phyloP scores from a whole-genome alignment of 2,329 filamentous ascomycete genomes.

The Bertia moriformis region DNA sequence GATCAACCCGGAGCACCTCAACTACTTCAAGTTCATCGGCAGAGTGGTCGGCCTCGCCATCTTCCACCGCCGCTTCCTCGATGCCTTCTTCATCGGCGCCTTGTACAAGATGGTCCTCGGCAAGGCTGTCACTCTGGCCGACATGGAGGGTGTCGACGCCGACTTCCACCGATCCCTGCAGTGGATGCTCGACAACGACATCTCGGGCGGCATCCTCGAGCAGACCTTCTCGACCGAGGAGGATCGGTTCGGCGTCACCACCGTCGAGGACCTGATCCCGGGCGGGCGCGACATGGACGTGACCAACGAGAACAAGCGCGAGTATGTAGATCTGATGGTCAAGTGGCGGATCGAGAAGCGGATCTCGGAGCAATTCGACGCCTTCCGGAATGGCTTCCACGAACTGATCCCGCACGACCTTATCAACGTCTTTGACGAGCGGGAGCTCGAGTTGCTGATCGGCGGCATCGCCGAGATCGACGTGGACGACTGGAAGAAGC shows the following conservation, averaged over 20 bases:
- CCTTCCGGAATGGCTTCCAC: slow-evolving; percentile 93
- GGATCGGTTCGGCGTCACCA: slow-evolving; percentile 87
- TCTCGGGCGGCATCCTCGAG: slow-evolving; percentile 78
- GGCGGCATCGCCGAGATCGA: slow-evolving; percentile 99
- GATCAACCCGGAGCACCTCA: slow-evolving; percentile 97
- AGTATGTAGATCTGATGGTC: slow-evolving; percentile 96
- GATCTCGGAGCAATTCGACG: slow-evolving; percentile 94
- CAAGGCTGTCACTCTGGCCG: slow-evolving; percentile 58
- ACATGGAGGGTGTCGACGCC: slow-evolving; percentile 98
- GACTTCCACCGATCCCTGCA: slow-evolving; percentile 93
- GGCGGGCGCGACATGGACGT: slow-evolving; percentile 84
- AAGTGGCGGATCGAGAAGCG: slow-evolving; percentile 99
- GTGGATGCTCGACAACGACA: slow-evolving; percentile 97
- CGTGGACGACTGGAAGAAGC: slow-evolving; percentile 99
- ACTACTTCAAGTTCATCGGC: slow-evolving; percentile 99
- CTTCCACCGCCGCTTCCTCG: slow-evolving; percentile 92
- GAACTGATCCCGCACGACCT: slow-evolving; percentile 92
- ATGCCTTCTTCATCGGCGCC: slow-evolving; percentile 97
- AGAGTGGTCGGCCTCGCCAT: slow-evolving; percentile 93
- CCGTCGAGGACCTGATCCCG: slow-evolving; percentile 85
- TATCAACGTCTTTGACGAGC: slow-evolving; percentile 96
- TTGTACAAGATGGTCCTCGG: slow-evolving; percentile 99
- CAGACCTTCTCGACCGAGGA: slow-evolving; percentile 95
- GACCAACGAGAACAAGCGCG: slow-evolving; percentile 96
- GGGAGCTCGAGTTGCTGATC: slow-evolving; percentile 88